These are phyloP conservation scores for Boletus tylopilopsis DNA, from an alignment of 768 basidiomycete species.

Conservation along the genomic window DNA sequence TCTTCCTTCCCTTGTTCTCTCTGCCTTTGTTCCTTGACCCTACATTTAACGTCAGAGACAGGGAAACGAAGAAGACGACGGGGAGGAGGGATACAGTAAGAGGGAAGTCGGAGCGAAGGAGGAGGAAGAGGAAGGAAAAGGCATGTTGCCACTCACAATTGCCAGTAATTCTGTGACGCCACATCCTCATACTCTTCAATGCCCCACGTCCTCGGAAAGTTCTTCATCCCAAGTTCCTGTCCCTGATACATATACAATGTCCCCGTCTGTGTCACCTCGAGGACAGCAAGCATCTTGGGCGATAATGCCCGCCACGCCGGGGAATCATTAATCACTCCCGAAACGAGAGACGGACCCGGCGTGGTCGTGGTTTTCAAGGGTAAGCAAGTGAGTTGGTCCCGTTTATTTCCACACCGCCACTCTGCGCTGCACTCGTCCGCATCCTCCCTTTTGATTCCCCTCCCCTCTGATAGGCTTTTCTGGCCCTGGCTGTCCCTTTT, in stretches of 20 bases:
- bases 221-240: slow-evolving; percentile 66
- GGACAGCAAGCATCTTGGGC: slow-evolving; percentile 61
- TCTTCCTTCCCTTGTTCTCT: slow-evolving; percentile 32
- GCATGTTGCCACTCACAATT: slow-evolving; percentile 46
- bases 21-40: slow-evolving; percentile 39
- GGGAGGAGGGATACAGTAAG: too few species aligned
- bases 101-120: too few species aligned
- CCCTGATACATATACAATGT: slow-evolving; percentile 72
- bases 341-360: slow-evolving; percentile 62
- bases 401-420: slow-evolving; percentile 1
- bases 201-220: slow-evolving; percentile 59
- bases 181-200: slow-evolving; percentile 74
- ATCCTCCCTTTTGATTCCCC: slow-evolving; percentile 17
- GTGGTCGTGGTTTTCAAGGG: slow-evolving; percentile 74
- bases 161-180: slow-evolving; percentile 57
- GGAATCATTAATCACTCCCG: slow-evolving; percentile 59
- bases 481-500: slow-evolving; percentile 19
- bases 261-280: slow-evolving; percentile 59
- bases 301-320: slow-evolving; percentile 55
- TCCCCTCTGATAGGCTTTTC: slow-evolving; percentile 21
- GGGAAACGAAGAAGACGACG: too few species aligned
- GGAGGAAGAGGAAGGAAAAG: too few species aligned
- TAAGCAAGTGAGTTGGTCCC: too few species aligned
- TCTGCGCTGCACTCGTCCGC: slow-evolving; percentile 5
- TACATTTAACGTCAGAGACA: slow-evolving; percentile 16